phyloP scores from a whole-genome alignment of 2,329 filamentous ascomycete species.

The Fusarium siculi region DNA sequence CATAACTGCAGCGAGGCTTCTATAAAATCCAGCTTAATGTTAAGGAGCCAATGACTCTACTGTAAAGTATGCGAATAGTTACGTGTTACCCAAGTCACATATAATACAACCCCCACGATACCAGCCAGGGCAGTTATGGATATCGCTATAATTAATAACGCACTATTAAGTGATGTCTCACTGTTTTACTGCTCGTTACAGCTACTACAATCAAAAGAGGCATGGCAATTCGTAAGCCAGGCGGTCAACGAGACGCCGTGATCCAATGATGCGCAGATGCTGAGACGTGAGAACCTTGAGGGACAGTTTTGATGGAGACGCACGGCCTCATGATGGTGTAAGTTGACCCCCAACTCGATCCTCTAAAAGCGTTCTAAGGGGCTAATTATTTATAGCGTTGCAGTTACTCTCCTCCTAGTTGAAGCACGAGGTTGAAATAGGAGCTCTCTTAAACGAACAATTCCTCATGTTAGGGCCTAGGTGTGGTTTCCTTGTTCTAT shows the following conservation, averaged over 20 bases:
- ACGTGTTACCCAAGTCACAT: neutral
- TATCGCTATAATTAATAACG: conserved; percentile 1
- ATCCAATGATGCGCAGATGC: conserved; percentile 32
- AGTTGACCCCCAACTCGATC: conserved; percentile 24
- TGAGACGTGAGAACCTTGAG: conserved; percentile 44
- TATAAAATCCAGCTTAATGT: neutral
- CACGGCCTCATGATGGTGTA: conserved; percentile 24
- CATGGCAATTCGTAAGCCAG: conserved; percentile 28
- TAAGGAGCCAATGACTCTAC: neutral
- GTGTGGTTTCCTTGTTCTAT: conserved; percentile 1
- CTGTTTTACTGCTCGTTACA: neutral
- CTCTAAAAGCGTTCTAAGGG: neutral
- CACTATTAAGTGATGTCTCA: conserved; percentile 8
- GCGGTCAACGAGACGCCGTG: conserved; percentile 26
- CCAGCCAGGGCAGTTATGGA: neutral
- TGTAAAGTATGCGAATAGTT: neutral
- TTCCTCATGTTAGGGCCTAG: neutral
- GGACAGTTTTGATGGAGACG: conserved; percentile 33
- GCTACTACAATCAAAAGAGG: conserved; percentile 1
- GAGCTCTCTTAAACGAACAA: conserved; percentile 1
- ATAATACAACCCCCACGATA: neutral
- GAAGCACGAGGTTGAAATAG: conserved; percentile 1
- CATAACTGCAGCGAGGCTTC: neutral
- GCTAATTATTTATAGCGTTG: neutral
- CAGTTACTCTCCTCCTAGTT: neutral